phyloP scores from a whole-genome alignment of 495 filamentous ascomycete species.

The Lophiotrema nucula region DNA sequence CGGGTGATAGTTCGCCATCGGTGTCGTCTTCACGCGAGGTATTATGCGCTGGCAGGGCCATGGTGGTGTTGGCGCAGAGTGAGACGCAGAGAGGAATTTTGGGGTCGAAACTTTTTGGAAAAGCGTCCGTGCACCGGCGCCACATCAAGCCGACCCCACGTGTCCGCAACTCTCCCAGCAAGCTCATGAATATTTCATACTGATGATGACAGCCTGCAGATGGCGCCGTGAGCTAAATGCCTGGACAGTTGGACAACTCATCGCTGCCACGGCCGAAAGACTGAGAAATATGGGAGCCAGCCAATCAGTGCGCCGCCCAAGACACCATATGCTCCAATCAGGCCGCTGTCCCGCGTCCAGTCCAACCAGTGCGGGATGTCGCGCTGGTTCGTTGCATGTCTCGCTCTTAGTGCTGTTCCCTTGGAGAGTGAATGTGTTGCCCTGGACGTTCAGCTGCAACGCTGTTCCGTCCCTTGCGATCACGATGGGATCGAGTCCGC shows the following conservation, averaged over 20 bases:
- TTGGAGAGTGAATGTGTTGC: conserved; percentile 16
- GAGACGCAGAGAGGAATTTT: conserved; percentile 11
- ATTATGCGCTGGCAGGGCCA: conserved; percentile 34
- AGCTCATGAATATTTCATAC: neutral
- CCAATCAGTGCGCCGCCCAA: conserved; percentile 13
- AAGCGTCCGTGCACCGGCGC: neutral
- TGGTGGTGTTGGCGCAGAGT: conserved; percentile 17
- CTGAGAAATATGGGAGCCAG: neutral
- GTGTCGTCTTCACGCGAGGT: conserved; percentile 28
- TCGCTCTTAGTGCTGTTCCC: conserved; percentile 7
- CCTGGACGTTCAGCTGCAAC: neutral
- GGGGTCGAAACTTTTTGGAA: neutral
- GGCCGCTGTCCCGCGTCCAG: neutral
- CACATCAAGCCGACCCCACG: neutral
- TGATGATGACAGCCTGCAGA: conserved; percentile 18
- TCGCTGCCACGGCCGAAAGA: conserved; percentile 20
- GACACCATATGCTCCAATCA: conserved; percentile 13
- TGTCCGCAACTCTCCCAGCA: neutral
- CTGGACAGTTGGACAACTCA: conserved; percentile 26
- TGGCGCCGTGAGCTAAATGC: conserved; percentile 1
- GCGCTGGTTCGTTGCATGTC: neutral
- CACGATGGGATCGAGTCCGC: conserved; percentile 19
- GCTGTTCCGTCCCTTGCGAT: neutral
- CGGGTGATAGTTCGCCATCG: conserved; percentile 57
- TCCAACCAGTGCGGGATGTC: conserved; percentile 11